Conservation (phyloP, 192 early-diverging fungal genomes). For the Coemansia sp. region DNA sequence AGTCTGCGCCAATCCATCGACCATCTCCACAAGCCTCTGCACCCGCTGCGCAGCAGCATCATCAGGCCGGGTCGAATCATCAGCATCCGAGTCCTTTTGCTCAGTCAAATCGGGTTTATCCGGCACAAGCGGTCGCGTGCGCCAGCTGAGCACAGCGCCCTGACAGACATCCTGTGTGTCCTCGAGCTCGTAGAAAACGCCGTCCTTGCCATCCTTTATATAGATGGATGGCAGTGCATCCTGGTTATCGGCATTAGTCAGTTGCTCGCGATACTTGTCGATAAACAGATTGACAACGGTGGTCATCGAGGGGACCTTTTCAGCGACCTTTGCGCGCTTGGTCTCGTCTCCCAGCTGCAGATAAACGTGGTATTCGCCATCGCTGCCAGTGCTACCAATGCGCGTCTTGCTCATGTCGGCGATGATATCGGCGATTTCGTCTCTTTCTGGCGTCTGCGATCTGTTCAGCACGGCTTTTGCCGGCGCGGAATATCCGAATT, state of each 20-base stretch:
- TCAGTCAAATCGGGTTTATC: slow-evolving; percentile 5
- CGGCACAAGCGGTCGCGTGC: slow-evolving; percentile 13
- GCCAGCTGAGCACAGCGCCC: slow-evolving; percentile 53
- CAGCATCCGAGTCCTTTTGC: neutral
- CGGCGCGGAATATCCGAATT: slow-evolving; percentile 35
- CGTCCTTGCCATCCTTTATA: slow-evolving; percentile 56
- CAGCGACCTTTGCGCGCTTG: slow-evolving; percentile 57
- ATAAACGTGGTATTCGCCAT: slow-evolving; percentile 33
- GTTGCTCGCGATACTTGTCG: slow-evolving; percentile 64
- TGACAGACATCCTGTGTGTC: slow-evolving; percentile 60
- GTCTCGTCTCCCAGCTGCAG: slow-evolving; percentile 63
- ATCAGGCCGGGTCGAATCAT: neutral
- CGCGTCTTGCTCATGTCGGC: slow-evolving; percentile 45
- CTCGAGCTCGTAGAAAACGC: slow-evolving; percentile 66
- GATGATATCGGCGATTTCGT: slow-evolving; percentile 50
- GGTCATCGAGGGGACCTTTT: slow-evolving; percentile 54
- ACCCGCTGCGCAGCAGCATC: slow-evolving; percentile 12
- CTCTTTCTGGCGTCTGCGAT: slow-evolving; percentile 27
- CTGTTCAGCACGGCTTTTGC: slow-evolving; percentile 8
- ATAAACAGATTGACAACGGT: slow-evolving; percentile 69
- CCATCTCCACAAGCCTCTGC: slow-evolving; percentile 49
- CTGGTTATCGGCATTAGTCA: slow-evolving; percentile 54
- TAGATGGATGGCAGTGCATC: slow-evolving; percentile 64
- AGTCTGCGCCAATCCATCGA: neutral
- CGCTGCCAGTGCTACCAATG: slow-evolving; percentile 14